phyloP scores from a whole-genome alignment of 1,139 yeast species.

The Saccharomycopsis hybrid region DNA sequence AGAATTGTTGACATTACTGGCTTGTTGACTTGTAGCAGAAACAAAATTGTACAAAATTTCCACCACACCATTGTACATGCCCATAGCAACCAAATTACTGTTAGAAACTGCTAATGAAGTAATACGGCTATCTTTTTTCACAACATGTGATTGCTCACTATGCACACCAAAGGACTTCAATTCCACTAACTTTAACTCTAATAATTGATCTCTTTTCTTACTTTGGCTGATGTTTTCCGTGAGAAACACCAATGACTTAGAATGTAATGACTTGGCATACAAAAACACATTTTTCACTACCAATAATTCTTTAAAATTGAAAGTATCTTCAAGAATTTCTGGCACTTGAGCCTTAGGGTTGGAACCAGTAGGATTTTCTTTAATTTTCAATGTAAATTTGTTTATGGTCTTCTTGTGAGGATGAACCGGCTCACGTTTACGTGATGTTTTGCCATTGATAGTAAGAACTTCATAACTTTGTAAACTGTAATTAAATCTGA shows the following conservation, averaged over 20 bases:
- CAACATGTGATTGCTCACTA: neutral
- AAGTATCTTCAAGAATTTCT: neutral
- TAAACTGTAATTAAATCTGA: conserved; percentile 17
- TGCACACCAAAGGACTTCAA: conserved; percentile 15
- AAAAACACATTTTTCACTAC: conserved; percentile 11
- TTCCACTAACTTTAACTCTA: conserved; percentile 12
- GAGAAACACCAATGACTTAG: conserved; percentile 27
- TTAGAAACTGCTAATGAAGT: conserved; percentile 60
- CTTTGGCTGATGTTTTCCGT: conserved; percentile 21
- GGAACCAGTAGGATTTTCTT: too few relatives aligned
- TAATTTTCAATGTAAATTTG: conserved; percentile 14
- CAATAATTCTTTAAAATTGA: neutral
- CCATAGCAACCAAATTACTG: conserved; percentile 67
- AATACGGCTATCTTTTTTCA: conserved; percentile 25
- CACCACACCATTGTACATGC: conserved; percentile 73
- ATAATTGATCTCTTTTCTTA: neutral
- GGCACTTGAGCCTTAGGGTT: too few relatives aligned
- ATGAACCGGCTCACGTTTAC: neutral
- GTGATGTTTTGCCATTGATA: conserved; percentile 11
- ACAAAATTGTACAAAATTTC: conserved; percentile 52
- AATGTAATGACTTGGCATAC: conserved; percentile 19
- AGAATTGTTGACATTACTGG: neutral
- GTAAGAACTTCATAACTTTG: conserved; percentile 19
- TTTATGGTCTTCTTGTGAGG: conserved; percentile 15
- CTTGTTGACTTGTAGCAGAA: neutral